A percentile compares a stretch with the other conserved stretches of the same genome.
phyloP scores from a whole-genome alignment of 2,329 filamentous ascomycete species.

The Arthrobotrys sphaeroides region DNA sequence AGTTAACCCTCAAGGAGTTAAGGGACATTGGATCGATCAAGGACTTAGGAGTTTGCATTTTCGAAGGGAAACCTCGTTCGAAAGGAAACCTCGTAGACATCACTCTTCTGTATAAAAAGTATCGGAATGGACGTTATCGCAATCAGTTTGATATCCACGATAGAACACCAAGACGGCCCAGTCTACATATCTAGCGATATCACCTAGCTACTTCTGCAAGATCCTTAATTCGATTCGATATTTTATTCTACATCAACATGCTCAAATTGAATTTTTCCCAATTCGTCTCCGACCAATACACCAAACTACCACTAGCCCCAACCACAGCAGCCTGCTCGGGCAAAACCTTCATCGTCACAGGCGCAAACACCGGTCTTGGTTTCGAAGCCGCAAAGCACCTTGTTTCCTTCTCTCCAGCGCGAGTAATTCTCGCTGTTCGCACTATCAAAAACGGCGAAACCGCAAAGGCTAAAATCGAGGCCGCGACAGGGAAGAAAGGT shows the following conservation, averaged over 20 bases:
- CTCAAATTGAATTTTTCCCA: slow-evolving; percentile 4
- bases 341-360: slow-evolving; percentile 62
- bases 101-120: no score
- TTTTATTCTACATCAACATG: no score
- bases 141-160: no score
- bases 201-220: no score
- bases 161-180: no score
- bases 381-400: slow-evolving; percentile 62
- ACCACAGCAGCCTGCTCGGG: slow-evolving; percentile 20
- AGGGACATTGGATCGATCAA: neutral
- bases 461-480: slow-evolving; percentile 61
- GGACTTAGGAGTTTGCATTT: slow-evolving; percentile 18
- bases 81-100: no score
- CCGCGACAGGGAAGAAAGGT: slow-evolving; percentile 56
- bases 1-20: neutral
- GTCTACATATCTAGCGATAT: no score
- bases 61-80: neutral
- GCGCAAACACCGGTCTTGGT: slow-evolving; percentile 63
- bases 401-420: slow-evolving; percentile 59
- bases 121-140: no score
- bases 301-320: slow-evolving; percentile 22
- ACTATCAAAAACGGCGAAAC: slow-evolving; percentile 61
- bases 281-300: slow-evolving; percentile 25
- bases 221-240: no score
- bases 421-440: slow-evolving; percentile 63